Base-by-base conservation (phyloP, 1,284 basidiomycete genomes). In the Apiotrichum sp. region DNA sequence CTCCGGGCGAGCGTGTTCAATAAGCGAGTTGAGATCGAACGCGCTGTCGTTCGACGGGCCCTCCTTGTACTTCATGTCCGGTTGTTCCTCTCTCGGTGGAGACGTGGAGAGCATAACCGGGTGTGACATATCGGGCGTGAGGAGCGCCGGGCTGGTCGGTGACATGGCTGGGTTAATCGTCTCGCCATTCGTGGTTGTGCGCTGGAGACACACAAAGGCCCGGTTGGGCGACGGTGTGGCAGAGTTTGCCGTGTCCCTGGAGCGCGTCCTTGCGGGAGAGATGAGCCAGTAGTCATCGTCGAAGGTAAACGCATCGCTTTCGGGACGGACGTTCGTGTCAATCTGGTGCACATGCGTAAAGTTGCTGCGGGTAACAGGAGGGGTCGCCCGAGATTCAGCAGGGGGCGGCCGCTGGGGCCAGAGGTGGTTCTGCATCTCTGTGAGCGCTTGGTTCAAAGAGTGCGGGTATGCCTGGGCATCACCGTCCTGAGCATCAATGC, bases 271-370 rank as follows among this genome's bases (percentile, higher is more conserved):
- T 14, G n/a, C 31, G 31, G 47, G 47, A 3, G 34, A 38, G 6
- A 36, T 36, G 16, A 48, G 47, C 47, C 47, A 48, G 16, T 48
- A 48, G 22, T 48, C 47, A 10, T 31, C 47, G n/a, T 48, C 47
- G 38, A 48, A 48, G 35, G 9, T 39, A 29, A 48, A 48, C 2
- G 47, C 47, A 31, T 48, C 47, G 36, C 47, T 48, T 32, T 48
- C 47, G n/a, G 47, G 47, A 6, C 47, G 47, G 1, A 38, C 36
- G 36, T 13, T 38, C 8, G 36, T 38, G 36, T 38, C 36, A 13
- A 38, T 38, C 7, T 13, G 36, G 7, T 38, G 36, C 8, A 38
- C 36, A 13, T 22, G 16, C 35, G 33, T 14, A 36, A 9, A 31
- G 33, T 14, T n/a, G 14, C 11, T 10, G 16, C 14, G 33, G n/a